Base-by-base conservation (phyloP, 306 rosid genomes). In the Dalbergia cultrata region DNA sequence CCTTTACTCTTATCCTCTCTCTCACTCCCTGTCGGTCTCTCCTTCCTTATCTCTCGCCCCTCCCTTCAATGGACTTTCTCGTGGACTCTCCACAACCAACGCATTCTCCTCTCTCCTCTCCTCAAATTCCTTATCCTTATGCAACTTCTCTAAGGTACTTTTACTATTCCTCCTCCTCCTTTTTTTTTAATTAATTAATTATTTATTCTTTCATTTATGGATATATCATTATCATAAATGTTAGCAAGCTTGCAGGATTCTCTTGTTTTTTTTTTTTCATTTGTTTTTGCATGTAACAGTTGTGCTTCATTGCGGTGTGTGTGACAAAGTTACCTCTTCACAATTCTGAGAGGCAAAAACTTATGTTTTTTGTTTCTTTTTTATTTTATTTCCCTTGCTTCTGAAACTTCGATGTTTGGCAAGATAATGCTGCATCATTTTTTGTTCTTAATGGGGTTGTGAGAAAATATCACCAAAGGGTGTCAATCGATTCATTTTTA, bases 111-210 rank as follows among this genome's bases (percentile, higher is more conserved):
- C 56, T 33, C 43, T 43, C 8, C 41, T 5, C 41, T 0, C 7
- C 41, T 37, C 6, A 37, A 7, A 37, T 37, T 37, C 7, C 41
- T 13, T 34, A 21, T 13, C 64, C 77, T 61, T 76, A 74, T 33
- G 18, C 58, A 54, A 13, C 64, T 68, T 74, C 56, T 35, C 45
- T 13, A 49, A 66, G 81, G 83, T 83, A 78, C 61, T 14, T 53
- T 57, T 33, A 8, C 14, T 45, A 3, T 33, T n/a, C 6, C 4
- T 33, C 16, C 39, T 69, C 14, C 13, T 34, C 13, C 21, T 45
- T 21, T 67, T 47, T 9, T 1, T 13, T 52, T 31, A 33, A 3
- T 33, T 49, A n/a, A 5, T 9, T 64, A 16, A 4, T 37, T 6
- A 6, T 13, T 8, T 45, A 4, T 66, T 17, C 11, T 17, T 19